A percentile compares a stretch with the other conserved stretches of the same genome.
These are phyloP conservation scores for Venturia aucupariae DNA, from an alignment of 2,329 filamentous ascomycete genomes.

Conservation along the genomic window DNA sequence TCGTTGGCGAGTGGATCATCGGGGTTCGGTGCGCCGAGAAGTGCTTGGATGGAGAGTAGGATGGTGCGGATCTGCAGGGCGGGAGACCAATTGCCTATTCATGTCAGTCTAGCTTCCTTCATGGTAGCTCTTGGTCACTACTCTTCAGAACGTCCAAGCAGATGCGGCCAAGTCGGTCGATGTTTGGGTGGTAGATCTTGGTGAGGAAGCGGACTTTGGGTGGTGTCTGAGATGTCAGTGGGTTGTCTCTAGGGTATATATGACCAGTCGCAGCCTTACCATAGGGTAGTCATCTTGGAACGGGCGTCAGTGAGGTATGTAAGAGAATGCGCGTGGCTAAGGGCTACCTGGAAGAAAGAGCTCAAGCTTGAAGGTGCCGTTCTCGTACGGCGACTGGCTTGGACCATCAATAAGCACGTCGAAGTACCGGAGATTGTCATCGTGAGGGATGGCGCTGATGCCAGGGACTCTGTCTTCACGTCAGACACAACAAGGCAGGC, in stretches of 20 bases:
- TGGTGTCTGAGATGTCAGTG: conserved; percentile 46
- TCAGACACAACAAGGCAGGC: conserved; percentile 7
- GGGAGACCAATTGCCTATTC: conserved; percentile 90
- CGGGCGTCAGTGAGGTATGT: background rate
- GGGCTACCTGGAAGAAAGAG: conserved; percentile 65
- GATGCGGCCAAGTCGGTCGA: conserved; percentile 94
- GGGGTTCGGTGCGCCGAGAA: conserved; percentile 91
- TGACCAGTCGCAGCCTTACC: conserved; percentile 26
- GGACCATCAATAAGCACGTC: conserved; percentile 95
- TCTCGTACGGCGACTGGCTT: conserved; percentile 85
- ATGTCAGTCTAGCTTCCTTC: conserved; percentile 16
- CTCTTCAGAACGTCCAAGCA: conserved; percentile 97
- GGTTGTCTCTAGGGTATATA: background rate
- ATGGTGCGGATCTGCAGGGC: conserved; percentile 97
- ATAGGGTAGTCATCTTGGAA: conserved; percentile 83
- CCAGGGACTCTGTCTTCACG: conserved; percentile 65
- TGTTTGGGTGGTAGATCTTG: conserved; percentile 99
- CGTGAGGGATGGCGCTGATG: conserved; percentile 90
- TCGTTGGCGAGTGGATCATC: conserved; percentile 98
- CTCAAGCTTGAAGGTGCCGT: conserved; percentile 90
- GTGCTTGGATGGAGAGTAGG: conserved; percentile 93
- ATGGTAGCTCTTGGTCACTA: conserved; percentile 30
- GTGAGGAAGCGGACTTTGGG: conserved; percentile 98
- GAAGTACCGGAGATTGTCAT: conserved; percentile 96
- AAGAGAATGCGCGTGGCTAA: background rate